Percentiles rank a stretch among this genome's conserved stretches.
Conservation (phyloP, 192 early-diverging fungal genomes). For the Geosiphon pyriformis region DNA sequence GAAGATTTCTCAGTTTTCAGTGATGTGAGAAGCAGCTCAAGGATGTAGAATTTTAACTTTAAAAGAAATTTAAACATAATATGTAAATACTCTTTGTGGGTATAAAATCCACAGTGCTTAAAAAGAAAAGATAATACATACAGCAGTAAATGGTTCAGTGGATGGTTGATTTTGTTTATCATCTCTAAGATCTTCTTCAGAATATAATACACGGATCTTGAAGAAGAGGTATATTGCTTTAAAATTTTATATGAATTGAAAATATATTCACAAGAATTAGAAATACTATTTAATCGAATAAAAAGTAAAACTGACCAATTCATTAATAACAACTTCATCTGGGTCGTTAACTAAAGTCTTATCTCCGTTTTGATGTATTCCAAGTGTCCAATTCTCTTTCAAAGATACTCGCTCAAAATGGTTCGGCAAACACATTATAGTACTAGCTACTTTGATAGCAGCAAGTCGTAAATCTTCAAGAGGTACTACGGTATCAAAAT, state of each 20-base stretch:
- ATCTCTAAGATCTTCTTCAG: slow-evolving; percentile 29
- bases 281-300: not conserved
- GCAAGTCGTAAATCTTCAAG: slow-evolving; percentile 63
- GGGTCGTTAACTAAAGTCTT: slow-evolving; percentile 30
- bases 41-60: slow-evolving; percentile 63
- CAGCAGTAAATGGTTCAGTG: slow-evolving; percentile 36
- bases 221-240: not conserved
- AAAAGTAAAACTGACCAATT: slow-evolving; percentile 39
- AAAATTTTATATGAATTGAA: not conserved
- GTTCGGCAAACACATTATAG: slow-evolving; percentile 64
- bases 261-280: not conserved
- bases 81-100: not conserved
- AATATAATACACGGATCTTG: slow-evolving; percentile 42
- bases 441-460: slow-evolving; percentile 56
- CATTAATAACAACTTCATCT: slow-evolving; percentile 46
- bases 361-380: slow-evolving; percentile 35
- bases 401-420: slow-evolving; percentile 61
- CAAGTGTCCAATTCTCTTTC: slow-evolving; percentile 45
- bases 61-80: not conserved
- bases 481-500: slow-evolving; percentile 33
- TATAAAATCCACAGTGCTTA: not conserved
- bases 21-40: slow-evolving; percentile 62
- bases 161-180: slow-evolving; percentile 22
- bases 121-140: slow-evolving; percentile 1
- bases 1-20: slow-evolving; percentile 58